A percentile compares a stretch with the other conserved stretches of the same genome.
phyloP scores from a whole-genome alignment of 495 filamentous ascomycete species.

The Tuber melanosporum region DNA sequence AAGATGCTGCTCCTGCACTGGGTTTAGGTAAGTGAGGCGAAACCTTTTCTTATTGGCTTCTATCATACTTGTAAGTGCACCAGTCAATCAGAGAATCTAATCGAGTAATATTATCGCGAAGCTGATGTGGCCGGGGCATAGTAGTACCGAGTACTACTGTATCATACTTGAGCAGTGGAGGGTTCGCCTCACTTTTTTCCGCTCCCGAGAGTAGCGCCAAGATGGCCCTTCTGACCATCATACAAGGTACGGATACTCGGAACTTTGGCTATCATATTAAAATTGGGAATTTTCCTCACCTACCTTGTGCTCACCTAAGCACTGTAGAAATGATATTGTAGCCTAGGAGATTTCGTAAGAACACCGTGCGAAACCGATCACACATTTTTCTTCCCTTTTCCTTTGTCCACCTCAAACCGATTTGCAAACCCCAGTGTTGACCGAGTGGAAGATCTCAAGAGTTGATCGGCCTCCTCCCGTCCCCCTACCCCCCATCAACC shows the following conservation, averaged over 20 bases:
- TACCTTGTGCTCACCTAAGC: background rate
- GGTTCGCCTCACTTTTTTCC: background rate
- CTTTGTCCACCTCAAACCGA: background rate
- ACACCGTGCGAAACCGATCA: background rate
- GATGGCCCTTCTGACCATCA: background rate
- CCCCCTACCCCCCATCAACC: background rate
- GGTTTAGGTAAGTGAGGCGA: background rate
- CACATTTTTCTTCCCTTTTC: background rate
- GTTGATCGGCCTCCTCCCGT: background rate
- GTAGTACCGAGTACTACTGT: too few species aligned
- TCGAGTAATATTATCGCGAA: background rate
- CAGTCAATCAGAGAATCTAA: background rate
- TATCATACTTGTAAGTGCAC: background rate
- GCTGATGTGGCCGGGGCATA: background rate
- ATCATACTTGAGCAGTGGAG: background rate
- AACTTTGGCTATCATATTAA: background rate
- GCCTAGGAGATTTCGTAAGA: background rate
- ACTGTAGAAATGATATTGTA: background rate
- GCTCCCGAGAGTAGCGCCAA: background rate
- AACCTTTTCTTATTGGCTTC: background rate
- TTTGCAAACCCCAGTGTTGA: background rate
- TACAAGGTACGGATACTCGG: background rate
- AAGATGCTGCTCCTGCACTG: slow-evolving; percentile 4
- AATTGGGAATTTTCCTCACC: background rate
- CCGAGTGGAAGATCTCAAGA: background rate